Conservation (phyloP, 208 protist species). For the Trypanosoma lewisi region DNA sequence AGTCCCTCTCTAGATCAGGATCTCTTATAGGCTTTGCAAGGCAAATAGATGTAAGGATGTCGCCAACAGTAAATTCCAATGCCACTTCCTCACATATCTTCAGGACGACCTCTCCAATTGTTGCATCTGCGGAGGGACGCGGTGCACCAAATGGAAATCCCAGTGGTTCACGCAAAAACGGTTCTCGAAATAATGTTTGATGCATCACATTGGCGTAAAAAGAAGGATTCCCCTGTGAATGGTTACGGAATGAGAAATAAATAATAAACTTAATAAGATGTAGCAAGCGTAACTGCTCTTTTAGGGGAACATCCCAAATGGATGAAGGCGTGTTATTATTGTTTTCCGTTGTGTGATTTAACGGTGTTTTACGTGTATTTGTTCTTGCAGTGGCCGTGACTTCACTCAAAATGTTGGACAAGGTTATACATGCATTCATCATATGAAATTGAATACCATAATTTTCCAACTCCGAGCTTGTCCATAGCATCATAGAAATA, state of each 20-base stretch:
- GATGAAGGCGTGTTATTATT: slow-evolving; percentile 9
- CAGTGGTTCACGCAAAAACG: slow-evolving; percentile 49
- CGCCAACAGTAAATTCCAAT: slow-evolving; percentile 52
- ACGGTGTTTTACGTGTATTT: background rate
- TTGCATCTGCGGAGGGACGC: slow-evolving; percentile 19
- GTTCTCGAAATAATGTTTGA: slow-evolving; percentile 56
- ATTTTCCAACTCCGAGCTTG: slow-evolving; percentile 34
- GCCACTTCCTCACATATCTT: slow-evolving; percentile 52
- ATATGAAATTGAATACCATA: slow-evolving; percentile 45
- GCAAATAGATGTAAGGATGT: slow-evolving; percentile 54
- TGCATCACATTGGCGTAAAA: slow-evolving; percentile 42
- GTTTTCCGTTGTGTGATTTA: slow-evolving; percentile 1
- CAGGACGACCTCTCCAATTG: slow-evolving; percentile 42
- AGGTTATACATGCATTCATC: slow-evolving; percentile 28
- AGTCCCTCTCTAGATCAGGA: slow-evolving; percentile 30
- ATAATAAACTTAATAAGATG: slow-evolving; percentile 54
- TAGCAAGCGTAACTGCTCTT: slow-evolving; percentile 43
- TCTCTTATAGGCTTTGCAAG: slow-evolving; percentile 53
- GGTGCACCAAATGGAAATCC: slow-evolving; percentile 80
- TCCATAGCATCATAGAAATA: slow-evolving; percentile 47
- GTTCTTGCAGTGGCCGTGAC: slow-evolving; percentile 16
- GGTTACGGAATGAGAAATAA: slow-evolving; percentile 59
- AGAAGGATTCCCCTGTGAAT: slow-evolving; percentile 21
- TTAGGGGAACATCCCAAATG: slow-evolving; percentile 15
- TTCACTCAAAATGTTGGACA: slow-evolving; percentile 44